Percentiles rank a stretch among this genome's conserved stretches.
phyloP scores from a whole-genome alignment of 495 filamentous ascomycete species.

The Lasiosphaeriaceae sp. region DNA sequence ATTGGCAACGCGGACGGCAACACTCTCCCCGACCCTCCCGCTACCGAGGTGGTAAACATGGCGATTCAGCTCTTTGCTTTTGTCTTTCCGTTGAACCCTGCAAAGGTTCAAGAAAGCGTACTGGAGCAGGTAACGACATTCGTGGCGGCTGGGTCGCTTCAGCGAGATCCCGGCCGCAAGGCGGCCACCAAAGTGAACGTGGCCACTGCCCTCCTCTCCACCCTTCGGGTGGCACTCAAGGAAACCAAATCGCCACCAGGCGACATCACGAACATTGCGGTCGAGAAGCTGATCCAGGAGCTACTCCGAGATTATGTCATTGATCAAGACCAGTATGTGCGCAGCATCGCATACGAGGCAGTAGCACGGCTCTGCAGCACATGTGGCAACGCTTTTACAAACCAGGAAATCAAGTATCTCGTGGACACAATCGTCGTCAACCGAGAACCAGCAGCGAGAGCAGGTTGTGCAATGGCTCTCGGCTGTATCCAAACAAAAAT shows the following conservation, averaged over 20 bases:
- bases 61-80: conserved; percentile 90
- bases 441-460: conserved; percentile 85
- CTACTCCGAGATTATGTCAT: conserved; percentile 75
- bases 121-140: conserved; percentile 89
- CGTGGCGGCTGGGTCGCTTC: conserved; percentile 69
- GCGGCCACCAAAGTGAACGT: conserved; percentile 90
- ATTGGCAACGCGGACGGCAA: conserved; percentile 43
- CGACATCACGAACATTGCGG: conserved; percentile 66
- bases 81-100: conserved; percentile 77
- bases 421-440: conserved; percentile 92
- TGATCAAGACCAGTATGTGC: conserved; percentile 78
- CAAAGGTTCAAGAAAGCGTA: conserved; percentile 92
- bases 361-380: conserved; percentile 87
- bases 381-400: conserved; percentile 84
- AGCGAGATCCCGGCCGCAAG: conserved; percentile 82
- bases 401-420: conserved; percentile 83
- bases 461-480: conserved; percentile 89
- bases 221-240: conserved; percentile 77
- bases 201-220: conserved; percentile 71
- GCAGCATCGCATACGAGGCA: conserved; percentile 80
- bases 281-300: conserved; percentile 85
- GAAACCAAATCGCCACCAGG: conserved; percentile 71
- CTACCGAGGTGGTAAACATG: conserved; percentile 89
- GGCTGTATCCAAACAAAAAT: conserved; percentile 93
- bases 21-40: conserved; percentile 70